A percentile compares a stretch with the other conserved stretches of the same genome.
Evolutionary conservation across 2,329 filamentous ascomycete genomes (phyloP).

Genomic region (Botrytis byssoidea): DNA sequence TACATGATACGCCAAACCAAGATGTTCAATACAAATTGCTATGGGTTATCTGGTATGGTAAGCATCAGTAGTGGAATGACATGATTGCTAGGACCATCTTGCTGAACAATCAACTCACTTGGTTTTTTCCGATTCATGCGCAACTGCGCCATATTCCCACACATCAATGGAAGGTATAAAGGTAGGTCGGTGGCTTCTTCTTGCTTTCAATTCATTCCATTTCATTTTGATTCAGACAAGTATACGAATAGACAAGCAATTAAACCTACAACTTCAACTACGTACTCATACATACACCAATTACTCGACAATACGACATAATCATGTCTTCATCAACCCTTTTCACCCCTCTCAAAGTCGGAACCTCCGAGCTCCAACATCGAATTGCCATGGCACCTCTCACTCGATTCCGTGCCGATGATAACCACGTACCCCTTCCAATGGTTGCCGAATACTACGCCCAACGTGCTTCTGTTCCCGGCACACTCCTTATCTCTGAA

Average conservation of each 20-base stretch:
- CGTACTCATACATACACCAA: not conserved
- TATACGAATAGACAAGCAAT: not conserved
- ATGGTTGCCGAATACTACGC: constrained; percentile 52
- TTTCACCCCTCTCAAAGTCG: constrained; percentile 46
- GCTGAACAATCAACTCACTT: not conserved
- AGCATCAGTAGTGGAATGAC: not conserved
- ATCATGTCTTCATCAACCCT: constrained; percentile 36
- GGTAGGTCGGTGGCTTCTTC: not conserved
- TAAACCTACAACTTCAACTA: not conserved
- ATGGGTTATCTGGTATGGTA: not conserved
- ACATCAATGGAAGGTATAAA: not conserved
- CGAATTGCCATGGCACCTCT: constrained; percentile 56
- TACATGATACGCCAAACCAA: not conserved
- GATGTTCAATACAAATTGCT: not conserved
- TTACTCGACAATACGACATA: not conserved
- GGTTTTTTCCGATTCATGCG: not conserved
- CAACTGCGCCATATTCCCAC: not conserved
- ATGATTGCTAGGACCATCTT: not conserved
- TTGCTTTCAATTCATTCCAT: not conserved
- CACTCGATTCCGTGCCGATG: constrained; percentile 52
- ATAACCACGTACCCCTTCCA: constrained; percentile 47
- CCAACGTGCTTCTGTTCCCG: constrained; percentile 50
- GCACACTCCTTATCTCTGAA: constrained; percentile 57
- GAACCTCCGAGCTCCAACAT: constrained; percentile 43
- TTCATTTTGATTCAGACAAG: not conserved